Percentiles rank a stretch among this genome's conserved stretches.
phyloP scores from a whole-genome alignment of 768 basidiomycete genomes.

The Psilocybe cyanescens region DNA sequence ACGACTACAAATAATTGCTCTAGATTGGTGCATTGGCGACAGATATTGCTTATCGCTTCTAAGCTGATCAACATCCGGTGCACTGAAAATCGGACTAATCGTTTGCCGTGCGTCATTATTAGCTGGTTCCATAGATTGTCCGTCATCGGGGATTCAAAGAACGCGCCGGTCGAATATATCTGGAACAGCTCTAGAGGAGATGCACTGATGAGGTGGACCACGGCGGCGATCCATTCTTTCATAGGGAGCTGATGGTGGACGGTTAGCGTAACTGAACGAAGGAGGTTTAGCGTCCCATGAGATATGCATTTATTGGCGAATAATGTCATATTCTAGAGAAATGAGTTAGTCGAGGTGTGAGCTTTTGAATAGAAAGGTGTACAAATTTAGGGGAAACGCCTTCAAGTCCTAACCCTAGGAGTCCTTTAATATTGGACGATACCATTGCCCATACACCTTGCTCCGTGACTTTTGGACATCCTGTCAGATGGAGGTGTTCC shows the following conservation, averaged over 20 bases:
- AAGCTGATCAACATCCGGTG: constrained; percentile 64
- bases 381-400: constrained; percentile 66
- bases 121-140: constrained; percentile 57
- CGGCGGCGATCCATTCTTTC: constrained; percentile 47
- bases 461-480: constrained; percentile 73
- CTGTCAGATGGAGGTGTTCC: constrained; percentile 62
- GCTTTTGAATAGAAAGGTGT: constrained; percentile 9
- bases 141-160: constrained; percentile 40
- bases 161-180: constrained; percentile 55
- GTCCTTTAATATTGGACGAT: constrained; percentile 44
- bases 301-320: constrained; percentile 45
- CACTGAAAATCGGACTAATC: constrained; percentile 61
- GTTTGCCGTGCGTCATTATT: constrained; percentile 50
- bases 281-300: constrained; percentile 39
- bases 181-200: constrained; percentile 65
- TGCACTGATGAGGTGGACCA: constrained; percentile 43
- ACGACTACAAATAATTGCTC: constrained; percentile 69
- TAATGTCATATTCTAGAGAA: constrained; percentile 51
- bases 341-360: not conserved
- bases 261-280: constrained; percentile 64
- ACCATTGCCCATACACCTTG: constrained; percentile 57
- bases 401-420: constrained; percentile 63
- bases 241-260: constrained; percentile 39
- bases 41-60: constrained; percentile 54
- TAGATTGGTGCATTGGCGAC: constrained; percentile 52